A percentile compares a stretch with the other conserved stretches of the same genome.
These are phyloP conservation scores for Cucumis melo DNA, from an alignment of 306 rosid species.

Conservation along the genomic window DNA sequence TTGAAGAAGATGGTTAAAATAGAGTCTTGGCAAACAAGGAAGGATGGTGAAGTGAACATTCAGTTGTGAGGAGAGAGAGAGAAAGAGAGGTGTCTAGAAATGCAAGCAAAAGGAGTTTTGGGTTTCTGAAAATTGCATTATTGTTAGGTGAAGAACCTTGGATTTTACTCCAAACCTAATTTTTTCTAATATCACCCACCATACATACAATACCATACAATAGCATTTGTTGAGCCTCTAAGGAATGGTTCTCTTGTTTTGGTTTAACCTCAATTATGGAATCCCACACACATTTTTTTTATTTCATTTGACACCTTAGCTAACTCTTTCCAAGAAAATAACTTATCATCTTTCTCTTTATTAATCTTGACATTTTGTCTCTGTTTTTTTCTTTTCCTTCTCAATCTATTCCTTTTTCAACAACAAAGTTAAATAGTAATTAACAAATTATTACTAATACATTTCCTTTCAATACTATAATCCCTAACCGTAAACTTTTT, in stretches of 20 bases:
- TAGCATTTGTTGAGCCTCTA: background rate
- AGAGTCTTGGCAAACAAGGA: conserved; percentile 36
- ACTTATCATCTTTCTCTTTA: background rate
- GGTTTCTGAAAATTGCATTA: conserved; percentile 34
- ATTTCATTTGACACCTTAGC: background rate
- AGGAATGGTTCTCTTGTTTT: background rate
- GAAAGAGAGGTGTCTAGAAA: conserved; percentile 23
- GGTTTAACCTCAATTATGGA: background rate
- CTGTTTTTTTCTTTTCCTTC: background rate
- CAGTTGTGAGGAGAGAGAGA: conserved; percentile 14
- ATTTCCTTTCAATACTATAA: background rate
- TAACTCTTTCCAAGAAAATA: background rate
- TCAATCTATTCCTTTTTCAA: background rate
- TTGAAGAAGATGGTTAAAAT: background rate
- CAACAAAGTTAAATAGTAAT: background rate
- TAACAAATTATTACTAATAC: background rate
- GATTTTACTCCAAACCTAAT: conserved; percentile 42
- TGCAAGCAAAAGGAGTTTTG: conserved; percentile 45
- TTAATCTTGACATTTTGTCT: background rate
- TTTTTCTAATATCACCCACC: background rate
- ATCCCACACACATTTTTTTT: background rate
- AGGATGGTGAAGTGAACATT: conserved; percentile 47
- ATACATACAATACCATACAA: background rate
- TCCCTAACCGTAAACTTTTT: background rate
- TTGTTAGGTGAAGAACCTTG: conserved; percentile 50